Evolutionary conservation across 768 basidiomycete genomes (phyloP).

Genomic region (Trametes maxima): DNA sequence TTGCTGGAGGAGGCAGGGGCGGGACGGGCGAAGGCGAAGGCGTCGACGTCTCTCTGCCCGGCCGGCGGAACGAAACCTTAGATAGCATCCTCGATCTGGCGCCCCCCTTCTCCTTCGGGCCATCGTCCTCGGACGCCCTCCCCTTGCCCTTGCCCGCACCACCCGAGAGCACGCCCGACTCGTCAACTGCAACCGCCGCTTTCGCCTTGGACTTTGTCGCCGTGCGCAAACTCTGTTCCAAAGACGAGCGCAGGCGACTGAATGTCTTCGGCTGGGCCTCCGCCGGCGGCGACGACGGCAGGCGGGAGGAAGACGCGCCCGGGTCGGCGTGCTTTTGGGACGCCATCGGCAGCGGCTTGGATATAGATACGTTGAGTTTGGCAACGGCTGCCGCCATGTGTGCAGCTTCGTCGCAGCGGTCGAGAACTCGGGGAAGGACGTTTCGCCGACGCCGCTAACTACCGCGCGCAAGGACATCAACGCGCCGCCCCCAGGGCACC

Average conservation of each 20-base stretch:
- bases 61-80: slow-evolving; percentile 52
- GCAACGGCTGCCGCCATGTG: slow-evolving; percentile 51
- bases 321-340: slow-evolving; percentile 34
- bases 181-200: slow-evolving; percentile 34
- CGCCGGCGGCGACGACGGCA: slow-evolving; percentile 30
- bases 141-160: slow-evolving; percentile 45
- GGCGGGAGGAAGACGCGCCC: slow-evolving; percentile 33
- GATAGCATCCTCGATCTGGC: slow-evolving; percentile 52
- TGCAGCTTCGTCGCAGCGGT: slow-evolving; percentile 8
- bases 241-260: slow-evolving; percentile 62
- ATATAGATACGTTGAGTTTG: slow-evolving; percentile 40
- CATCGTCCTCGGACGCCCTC: slow-evolving; percentile 39
- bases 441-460: slow-evolving; percentile 20
- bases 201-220: slow-evolving; percentile 54
- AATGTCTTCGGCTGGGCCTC: slow-evolving; percentile 56
- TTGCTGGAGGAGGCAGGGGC: slow-evolving; percentile 34
- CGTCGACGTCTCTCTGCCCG: slow-evolving; percentile 38
- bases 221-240: slow-evolving; percentile 67
- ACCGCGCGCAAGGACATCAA: slow-evolving; percentile 5
- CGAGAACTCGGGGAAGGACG: slow-evolving; percentile 7
- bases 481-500: neutral
- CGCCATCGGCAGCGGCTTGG: slow-evolving; percentile 50
- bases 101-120: slow-evolving; percentile 43
- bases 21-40: slow-evolving; percentile 43
- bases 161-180: slow-evolving; percentile 46